phyloP scores from a whole-genome alignment of 1,284 basidiomycete genomes.

The Tilletia horrida region DNA sequence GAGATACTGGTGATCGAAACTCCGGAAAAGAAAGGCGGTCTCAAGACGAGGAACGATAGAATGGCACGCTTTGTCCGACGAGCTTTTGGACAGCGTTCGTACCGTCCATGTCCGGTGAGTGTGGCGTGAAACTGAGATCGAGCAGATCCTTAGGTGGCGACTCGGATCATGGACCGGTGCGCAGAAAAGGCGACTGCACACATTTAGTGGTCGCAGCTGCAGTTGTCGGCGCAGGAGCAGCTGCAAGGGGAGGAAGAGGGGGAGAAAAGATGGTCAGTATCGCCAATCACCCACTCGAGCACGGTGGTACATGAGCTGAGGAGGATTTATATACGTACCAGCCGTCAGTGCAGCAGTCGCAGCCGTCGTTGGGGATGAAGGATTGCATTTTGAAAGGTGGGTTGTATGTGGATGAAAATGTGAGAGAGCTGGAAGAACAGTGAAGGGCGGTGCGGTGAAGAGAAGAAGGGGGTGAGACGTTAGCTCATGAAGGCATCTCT shows the following conservation, averaged over 20 bases:
- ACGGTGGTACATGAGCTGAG: neutral
- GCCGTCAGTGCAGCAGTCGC: conserved; percentile 17
- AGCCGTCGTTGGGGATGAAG: conserved; percentile 1
- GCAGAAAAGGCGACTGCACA: too few relatives aligned
- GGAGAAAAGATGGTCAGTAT: neutral
- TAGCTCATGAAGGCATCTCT: neutral
- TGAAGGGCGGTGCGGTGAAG: neutral
- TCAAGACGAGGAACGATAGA: too few relatives aligned
- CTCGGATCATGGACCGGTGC: too few relatives aligned
- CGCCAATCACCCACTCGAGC: neutral
- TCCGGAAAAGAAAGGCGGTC: too few relatives aligned
- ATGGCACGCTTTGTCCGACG: too few relatives aligned
- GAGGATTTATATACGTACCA: neutral
- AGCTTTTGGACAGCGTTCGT: too few relatives aligned
- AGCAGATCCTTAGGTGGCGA: too few relatives aligned
- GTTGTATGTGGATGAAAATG: neutral
- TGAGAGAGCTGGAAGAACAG: neutral
- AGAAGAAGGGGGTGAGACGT: neutral
- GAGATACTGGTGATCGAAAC: too few relatives aligned
- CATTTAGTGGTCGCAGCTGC: conserved; percentile 10
- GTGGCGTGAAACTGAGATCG: too few relatives aligned
- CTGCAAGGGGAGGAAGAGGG: neutral
- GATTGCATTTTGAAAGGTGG: conserved; percentile 9
- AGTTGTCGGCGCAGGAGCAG: conserved; percentile 16
- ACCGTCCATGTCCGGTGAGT: too few relatives aligned